These are phyloP conservation scores for Eutrema japonicum DNA, from an alignment of 345 rosid species.

Conservation along the genomic window DNA sequence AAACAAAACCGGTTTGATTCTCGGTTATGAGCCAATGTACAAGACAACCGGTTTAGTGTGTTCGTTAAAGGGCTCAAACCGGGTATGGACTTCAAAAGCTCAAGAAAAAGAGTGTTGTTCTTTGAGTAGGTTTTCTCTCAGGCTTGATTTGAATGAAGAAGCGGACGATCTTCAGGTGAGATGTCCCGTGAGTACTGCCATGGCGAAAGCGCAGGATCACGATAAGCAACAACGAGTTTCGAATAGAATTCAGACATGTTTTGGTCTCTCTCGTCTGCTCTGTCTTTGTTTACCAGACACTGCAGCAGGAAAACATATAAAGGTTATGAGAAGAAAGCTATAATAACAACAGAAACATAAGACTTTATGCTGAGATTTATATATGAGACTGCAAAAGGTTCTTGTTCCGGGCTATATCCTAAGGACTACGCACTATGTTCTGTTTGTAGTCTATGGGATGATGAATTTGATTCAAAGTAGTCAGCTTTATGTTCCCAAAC, in stretches of 20 bases:
- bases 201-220: conserved; percentile 69
- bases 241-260: conserved; percentile 62
- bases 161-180: conserved; percentile 52
- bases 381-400: not conserved
- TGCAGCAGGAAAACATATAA: conserved; percentile 41
- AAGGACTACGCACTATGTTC: conserved; percentile 19
- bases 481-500: conserved; percentile 7
- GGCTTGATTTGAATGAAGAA: conserved; percentile 50
- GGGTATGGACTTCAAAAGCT: conserved; percentile 25
- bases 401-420: conserved; percentile 12
- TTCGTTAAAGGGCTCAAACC: conserved; percentile 1
- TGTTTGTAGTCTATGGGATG: conserved; percentile 15
- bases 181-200: conserved; percentile 48
- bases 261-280: conserved; percentile 61
- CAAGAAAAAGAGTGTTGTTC: not conserved
- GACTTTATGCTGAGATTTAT: not conserved
- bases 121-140: conserved; percentile 12
- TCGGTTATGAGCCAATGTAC: conserved; percentile 30
- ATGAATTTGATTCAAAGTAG: conserved; percentile 12
- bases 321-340: not conserved
- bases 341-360: not conserved
- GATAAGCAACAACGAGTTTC: conserved; percentile 62
- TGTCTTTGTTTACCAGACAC: conserved; percentile 83
- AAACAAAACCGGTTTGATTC: conserved; percentile 7
- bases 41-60: conserved; percentile 20